Evolutionary conservation across 768 basidiomycete genomes (phyloP).

Genomic region (Lyophyllum atratum): DNA sequence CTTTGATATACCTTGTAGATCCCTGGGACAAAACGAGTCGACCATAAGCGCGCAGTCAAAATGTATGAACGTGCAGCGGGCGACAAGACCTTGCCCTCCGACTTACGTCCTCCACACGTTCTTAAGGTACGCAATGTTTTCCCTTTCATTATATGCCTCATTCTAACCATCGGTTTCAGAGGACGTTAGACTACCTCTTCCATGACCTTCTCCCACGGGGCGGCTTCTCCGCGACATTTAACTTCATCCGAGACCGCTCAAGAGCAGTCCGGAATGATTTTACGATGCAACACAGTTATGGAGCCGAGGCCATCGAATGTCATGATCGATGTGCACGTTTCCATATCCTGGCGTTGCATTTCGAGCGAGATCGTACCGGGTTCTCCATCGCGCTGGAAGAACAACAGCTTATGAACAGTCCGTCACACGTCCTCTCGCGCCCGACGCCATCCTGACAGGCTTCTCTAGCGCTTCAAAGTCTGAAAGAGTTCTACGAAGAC

Average conservation of each 20-base stretch:
- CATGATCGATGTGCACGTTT: slow-evolving; percentile 94
- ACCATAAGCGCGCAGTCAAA: slow-evolving; percentile 88
- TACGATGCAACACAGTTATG: slow-evolving; percentile 86
- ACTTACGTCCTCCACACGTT: slow-evolving; percentile 84
- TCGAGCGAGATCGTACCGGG: slow-evolving; percentile 52
- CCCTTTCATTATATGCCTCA: background rate
- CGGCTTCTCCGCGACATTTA: slow-evolving; percentile 70
- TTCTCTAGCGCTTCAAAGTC: slow-evolving; percentile 78
- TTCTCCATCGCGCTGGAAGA: slow-evolving; percentile 77
- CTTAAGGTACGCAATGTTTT: slow-evolving; percentile 66
- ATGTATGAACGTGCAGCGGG: slow-evolving; percentile 95
- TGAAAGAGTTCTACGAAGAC: slow-evolving; percentile 94
- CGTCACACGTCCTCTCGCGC: slow-evolving; percentile 27
- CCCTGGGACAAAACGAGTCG: slow-evolving; percentile 81
- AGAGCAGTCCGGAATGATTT: slow-evolving; percentile 92
- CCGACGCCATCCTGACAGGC: background rate
- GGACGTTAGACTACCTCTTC: slow-evolving; percentile 92
- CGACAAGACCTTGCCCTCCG: slow-evolving; percentile 88
- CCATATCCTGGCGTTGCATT: slow-evolving; percentile 83
- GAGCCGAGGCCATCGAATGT: slow-evolving; percentile 78
- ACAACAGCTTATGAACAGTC: slow-evolving; percentile 91
- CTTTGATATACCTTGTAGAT: slow-evolving; percentile 55
- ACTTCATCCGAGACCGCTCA: slow-evolving; percentile 91
- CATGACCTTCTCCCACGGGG: slow-evolving; percentile 71
- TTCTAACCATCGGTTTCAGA: slow-evolving; percentile 39